Percentiles rank a stretch among this genome's conserved stretches.
Evolutionary conservation across 176 grass and related monocot genomes (phyloP).

Genomic region (Phyllostachys edulis): DNA sequence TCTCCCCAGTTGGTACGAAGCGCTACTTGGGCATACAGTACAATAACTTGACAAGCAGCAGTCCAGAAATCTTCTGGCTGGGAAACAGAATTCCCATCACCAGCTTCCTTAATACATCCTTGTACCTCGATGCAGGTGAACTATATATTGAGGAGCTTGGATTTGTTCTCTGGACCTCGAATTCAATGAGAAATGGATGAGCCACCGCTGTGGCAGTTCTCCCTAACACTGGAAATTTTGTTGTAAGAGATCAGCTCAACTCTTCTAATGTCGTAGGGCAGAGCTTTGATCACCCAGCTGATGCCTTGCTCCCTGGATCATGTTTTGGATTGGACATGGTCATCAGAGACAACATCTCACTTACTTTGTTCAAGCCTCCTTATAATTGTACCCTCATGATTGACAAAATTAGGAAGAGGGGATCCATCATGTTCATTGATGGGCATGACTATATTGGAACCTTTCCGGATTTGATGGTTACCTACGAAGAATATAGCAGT

Average conservation of each 20-base stretch:
- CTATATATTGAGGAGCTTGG: constrained; percentile 26
- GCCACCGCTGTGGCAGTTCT: constrained; percentile 13
- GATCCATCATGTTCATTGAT: not conserved
- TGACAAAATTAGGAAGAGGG: not conserved
- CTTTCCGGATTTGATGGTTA: not conserved
- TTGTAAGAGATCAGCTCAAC: constrained; percentile 17
- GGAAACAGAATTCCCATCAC: constrained; percentile 31
- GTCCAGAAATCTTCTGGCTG: constrained; percentile 16
- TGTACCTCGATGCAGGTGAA: constrained; percentile 24
- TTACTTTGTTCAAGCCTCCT: not conserved
- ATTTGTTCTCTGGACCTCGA: constrained; percentile 34
- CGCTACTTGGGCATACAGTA: constrained; percentile 38
- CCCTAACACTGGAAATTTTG: constrained; percentile 41
- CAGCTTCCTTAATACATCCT: not conserved
- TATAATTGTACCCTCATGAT: constrained; percentile 19
- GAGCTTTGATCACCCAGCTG: constrained; percentile 47
- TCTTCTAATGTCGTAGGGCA: constrained; percentile 35
- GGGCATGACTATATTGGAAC: not conserved
- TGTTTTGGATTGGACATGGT: constrained; percentile 31
- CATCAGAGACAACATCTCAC: not conserved
- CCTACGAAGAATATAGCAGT: not conserved
- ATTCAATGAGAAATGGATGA: not conserved
- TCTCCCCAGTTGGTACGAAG: not conserved
- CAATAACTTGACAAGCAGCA: constrained; percentile 19
- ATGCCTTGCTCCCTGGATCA: constrained; percentile 39